phyloP scores from a whole-genome alignment of 345 rosid species.

The Diplotaxis tenuifolia region DNA sequence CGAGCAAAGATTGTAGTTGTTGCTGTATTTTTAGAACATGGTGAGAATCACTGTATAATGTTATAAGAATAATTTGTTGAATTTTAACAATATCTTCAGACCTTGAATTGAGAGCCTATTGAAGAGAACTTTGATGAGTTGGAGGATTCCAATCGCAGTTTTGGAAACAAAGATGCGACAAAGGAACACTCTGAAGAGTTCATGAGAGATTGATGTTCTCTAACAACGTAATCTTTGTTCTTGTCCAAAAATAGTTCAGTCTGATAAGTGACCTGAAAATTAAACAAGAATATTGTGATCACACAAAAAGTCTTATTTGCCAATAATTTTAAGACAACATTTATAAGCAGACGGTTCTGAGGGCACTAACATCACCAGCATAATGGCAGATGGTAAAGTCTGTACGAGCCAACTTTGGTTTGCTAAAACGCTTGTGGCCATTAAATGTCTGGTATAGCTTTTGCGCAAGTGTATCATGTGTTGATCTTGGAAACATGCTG shows the following conservation, averaged over 20 bases:
- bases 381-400: conserved; percentile 96
- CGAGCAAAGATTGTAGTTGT: conserved; percentile 93
- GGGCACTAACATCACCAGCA: conserved; percentile 89
- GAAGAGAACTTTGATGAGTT: conserved; percentile 90
- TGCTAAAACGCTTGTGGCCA: conserved; percentile 78
- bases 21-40: conserved; percentile 56
- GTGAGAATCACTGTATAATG: conserved; percentile 11
- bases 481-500: conserved; percentile 98
- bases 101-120: conserved; percentile 96
- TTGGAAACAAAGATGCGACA: conserved; percentile 79
- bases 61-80: conserved; percentile 7
- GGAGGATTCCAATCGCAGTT: conserved; percentile 75
- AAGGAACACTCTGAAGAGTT: conserved; percentile 75
- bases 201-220: conserved; percentile 89
- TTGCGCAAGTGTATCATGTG: conserved; percentile 91
- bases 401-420: conserved; percentile 88
- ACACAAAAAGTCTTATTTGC: background rate
- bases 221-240: conserved; percentile 93
- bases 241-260: conserved; percentile 89
- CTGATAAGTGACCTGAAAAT: conserved; percentile 90
- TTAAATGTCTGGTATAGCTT: conserved; percentile 93
- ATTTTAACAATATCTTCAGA: conserved; percentile 29
- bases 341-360: conserved; percentile 10
- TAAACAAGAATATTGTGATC: conserved; percentile 7
- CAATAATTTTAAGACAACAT: conserved; percentile 4